Base-by-base conservation (phyloP, 2,329 filamentous ascomycete species). In the Anisogramma anomala region DNA sequence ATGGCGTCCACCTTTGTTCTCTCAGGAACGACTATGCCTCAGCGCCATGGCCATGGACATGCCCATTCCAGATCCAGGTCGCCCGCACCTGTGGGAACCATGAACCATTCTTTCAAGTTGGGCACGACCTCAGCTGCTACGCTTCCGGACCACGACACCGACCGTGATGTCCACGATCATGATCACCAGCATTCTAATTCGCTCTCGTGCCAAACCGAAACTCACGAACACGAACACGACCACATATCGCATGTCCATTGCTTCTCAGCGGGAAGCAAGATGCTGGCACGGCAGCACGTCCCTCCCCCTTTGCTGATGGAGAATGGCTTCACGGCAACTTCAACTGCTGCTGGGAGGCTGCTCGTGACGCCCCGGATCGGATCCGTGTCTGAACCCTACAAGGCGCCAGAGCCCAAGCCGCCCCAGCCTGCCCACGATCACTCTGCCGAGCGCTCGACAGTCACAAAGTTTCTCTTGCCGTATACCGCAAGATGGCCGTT, bases 391-490 rank as follows among this genome's bases (percentile, higher is more conserved):
- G 49, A 48, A 15, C 43, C 52, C 20, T 61, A 60, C 43, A 48
- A 58, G 22, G 46, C 58, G 0, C 58, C 57, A n/a, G 39, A 36
- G 27, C 33, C 40, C 9, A 39, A 42, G 18, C 36, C 25, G 2
- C 43, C 49, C 23, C 45, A 31, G 26, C 46, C 22, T 20, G 36
- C 61, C 6, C 59, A 66, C 27, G 52, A 53, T 1, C 57, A 63
- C 36, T 62, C 66, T 42, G 61, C 61, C 9, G 62, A 71, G 34
- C 69, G 76, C 30, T 93, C 86, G 0, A 67, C 63, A 34, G 67
- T 94, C 28, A 94, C 89, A 0, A 74, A 70, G 11, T 72, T 81
- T 41, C 59, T 96, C 3, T 67, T 96, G n/a, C 71, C 71, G 0
- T 70, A 74, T 41, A 81, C 79, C 9, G 72, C 81, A 36, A 68